Conservation (phyloP, 805 yeast genomes). For the Schizosaccharomyces japonicus region DNA sequence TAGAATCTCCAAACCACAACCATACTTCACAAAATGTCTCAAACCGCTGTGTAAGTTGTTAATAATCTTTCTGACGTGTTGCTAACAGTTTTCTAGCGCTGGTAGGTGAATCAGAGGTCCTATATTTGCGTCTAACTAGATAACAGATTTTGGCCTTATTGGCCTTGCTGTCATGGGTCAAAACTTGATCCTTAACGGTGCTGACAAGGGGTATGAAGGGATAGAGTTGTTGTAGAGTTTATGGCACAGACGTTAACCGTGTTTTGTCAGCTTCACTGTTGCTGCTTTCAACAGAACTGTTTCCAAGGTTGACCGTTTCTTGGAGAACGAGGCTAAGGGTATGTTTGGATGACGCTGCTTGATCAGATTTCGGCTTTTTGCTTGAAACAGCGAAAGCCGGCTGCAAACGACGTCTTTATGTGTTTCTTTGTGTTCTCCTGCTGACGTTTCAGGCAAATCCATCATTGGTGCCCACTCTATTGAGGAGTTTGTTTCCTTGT, state of each 20-base stretch:
- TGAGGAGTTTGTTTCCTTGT: constrained; percentile 61
- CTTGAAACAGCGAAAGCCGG: too few relatives aligned
- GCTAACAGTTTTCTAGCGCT: not conserved
- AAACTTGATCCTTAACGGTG: constrained; percentile 89
- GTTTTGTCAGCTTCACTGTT: constrained; percentile 60
- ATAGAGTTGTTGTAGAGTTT: too few relatives aligned
- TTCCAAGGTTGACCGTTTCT: constrained; percentile 80
- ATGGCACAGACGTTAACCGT: too few relatives aligned
- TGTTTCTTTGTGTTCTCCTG: too few relatives aligned
- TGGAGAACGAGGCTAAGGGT: constrained; percentile 89
- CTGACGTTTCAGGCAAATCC: constrained; percentile 31
- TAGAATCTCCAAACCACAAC: too few relatives aligned
- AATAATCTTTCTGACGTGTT: not conserved
- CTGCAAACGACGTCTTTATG: too few relatives aligned
- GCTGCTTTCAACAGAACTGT: constrained; percentile 97
- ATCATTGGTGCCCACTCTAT: constrained; percentile 88
- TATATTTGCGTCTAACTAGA: not conserved
- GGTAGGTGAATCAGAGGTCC: not conserved
- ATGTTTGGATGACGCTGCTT: not conserved
- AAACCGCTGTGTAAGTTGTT: not conserved
- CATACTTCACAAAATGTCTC: not conserved
- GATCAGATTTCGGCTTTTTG: too few relatives aligned
- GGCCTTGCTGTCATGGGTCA: constrained; percentile 99
- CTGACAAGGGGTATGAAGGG: constrained; percentile 72
- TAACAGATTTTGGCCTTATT: constrained; percentile 80